A percentile compares a stretch with the other conserved stretches of the same genome.
phyloP scores from a whole-genome alignment of 2,329 filamentous ascomycete genomes.

The Diplodia seriata region DNA sequence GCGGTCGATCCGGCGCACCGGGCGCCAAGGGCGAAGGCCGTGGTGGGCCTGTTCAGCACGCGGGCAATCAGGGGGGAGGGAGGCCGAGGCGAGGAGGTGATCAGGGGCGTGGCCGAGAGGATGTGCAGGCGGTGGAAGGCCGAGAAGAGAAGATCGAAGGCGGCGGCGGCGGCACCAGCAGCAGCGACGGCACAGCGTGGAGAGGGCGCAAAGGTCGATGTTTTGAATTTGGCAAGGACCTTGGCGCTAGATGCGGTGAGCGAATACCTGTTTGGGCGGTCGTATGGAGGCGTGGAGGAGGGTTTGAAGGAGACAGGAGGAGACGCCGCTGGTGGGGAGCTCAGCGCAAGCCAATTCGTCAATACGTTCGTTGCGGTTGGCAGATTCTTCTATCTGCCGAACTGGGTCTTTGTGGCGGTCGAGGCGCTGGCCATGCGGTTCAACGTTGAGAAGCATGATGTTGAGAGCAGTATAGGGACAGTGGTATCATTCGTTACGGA shows the following conservation, averaged over 20 bases:
- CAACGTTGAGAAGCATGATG: conserved; percentile 44
- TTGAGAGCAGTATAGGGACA: conserved; percentile 45
- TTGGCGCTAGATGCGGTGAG: conserved; percentile 63
- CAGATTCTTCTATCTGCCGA: conserved; percentile 61
- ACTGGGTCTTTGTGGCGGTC: conserved; percentile 49
- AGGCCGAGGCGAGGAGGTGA: conserved; percentile 39
- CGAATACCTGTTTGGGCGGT: conserved; percentile 60
- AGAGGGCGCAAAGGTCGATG: conserved; percentile 49
- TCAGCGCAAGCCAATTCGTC: conserved; percentile 46
- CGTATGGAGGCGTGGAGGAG: conserved; percentile 58
- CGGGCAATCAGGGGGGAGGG: conserved; percentile 51
- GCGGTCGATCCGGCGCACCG: conserved; percentile 49
- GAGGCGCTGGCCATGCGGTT: conserved; percentile 49
- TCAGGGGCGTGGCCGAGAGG: conserved; percentile 53
- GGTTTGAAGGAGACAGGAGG: conserved; percentile 37
- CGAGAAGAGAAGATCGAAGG: conserved; percentile 36
- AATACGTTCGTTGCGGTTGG: conserved; percentile 42
- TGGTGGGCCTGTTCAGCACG: conserved; percentile 50
- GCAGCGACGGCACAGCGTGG: conserved; percentile 3
- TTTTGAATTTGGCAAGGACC: conserved; percentile 58
- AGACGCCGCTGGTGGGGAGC: conserved; percentile 39
- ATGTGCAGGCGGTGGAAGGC: conserved; percentile 42
- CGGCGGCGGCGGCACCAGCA: not conserved
- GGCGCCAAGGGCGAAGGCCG: conserved; percentile 42
- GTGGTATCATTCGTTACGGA: conserved; percentile 55